Evolutionary conservation across 331 rosid species (phyloP), one percentile per base, ranked within the genome.

Genomic region (Prunus yedoensis): DNA sequence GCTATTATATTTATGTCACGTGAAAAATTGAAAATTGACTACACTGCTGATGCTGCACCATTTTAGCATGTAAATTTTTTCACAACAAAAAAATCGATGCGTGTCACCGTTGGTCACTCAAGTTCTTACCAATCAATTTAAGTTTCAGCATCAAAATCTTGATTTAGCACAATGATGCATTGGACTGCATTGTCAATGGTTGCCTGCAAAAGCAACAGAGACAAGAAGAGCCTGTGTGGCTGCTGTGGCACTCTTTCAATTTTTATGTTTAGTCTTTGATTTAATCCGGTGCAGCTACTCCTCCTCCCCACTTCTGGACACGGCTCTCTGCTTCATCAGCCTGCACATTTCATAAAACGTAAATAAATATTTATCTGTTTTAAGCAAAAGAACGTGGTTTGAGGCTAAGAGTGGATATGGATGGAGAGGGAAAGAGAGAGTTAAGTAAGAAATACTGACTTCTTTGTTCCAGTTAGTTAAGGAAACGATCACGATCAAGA

Each of bases 261-360:
- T 28, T 47, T 13, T 68, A 58, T 27, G 47, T 6, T 54, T 21
- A 15, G 35, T 53, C 35, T 56, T 38, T 8, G 17, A 41, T 21
- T 41, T 10, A 57, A 23, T 56, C 71, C 32, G 73, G 4, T 27
- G 59, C 82, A 50, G 3, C 59, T 57, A 81, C 8, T 81, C 92
- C 93, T 69, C 96, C 97, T 72, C 96, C 97, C 97, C 96, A 92
- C 62, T 68, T 79, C 82, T 16, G 80, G 80, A 92, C 91, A 0
- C 97, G 91, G 66, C 85, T 72, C 54, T 83, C 96, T 69, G 96
- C 97, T 71, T 87, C 35, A 23, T 23, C 23, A 23, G 23, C 23
- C 23, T 23, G 23, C 23, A 23, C 23, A 23, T 23, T 23, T 23
- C 23, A 23, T 0, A 23, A 23, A 23, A 72, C 49, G 62, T 20